These are phyloP conservation scores for Termitomyces sp. DNA, from an alignment of 768 basidiomycete species.

Conservation along the genomic window DNA sequence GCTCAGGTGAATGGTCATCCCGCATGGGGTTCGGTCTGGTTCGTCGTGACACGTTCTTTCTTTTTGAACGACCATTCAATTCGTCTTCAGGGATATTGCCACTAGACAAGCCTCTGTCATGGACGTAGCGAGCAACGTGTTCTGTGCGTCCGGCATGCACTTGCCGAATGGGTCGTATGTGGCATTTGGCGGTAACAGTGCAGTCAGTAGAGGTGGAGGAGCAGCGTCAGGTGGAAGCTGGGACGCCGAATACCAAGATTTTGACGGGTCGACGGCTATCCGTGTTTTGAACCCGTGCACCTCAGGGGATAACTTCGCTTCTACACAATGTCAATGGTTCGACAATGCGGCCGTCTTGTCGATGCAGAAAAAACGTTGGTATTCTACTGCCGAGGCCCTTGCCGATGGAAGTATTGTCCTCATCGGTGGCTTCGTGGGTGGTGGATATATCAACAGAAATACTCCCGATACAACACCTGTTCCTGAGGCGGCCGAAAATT, in stretches of 20 bases:
- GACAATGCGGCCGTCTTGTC: slow-evolving; percentile 60
- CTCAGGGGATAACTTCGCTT: slow-evolving; percentile 43
- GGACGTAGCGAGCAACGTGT: slow-evolving; percentile 72
- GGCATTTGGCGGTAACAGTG: slow-evolving; percentile 78
- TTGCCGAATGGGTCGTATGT: slow-evolving; percentile 75
- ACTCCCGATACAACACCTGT: slow-evolving; percentile 65
- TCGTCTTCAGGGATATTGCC: slow-evolving; percentile 53
- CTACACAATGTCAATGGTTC: slow-evolving; percentile 65
- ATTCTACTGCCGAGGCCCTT: slow-evolving; percentile 71
- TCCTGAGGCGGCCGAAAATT: slow-evolving; percentile 70
- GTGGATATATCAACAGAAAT: slow-evolving; percentile 80
- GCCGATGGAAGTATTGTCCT: slow-evolving; percentile 77
- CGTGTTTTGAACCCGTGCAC: slow-evolving; percentile 81
- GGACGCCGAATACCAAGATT: slow-evolving; percentile 74
- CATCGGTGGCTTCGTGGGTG: slow-evolving; percentile 78
- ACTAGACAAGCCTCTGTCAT: slow-evolving; percentile 60
- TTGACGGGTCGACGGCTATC: slow-evolving; percentile 77
- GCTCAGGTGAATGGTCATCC: slow-evolving; percentile 56
- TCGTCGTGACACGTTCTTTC: background rate
- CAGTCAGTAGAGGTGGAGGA: slow-evolving; percentile 64
- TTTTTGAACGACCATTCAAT: background rate
- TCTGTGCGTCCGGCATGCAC: slow-evolving; percentile 84
- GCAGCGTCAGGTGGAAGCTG: slow-evolving; percentile 53
- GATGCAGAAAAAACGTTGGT: slow-evolving; percentile 76
- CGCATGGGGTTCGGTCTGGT: slow-evolving; percentile 47